phyloP scores from a whole-genome alignment of 345 rosid species.

The Orychophragmus violaceus region DNA sequence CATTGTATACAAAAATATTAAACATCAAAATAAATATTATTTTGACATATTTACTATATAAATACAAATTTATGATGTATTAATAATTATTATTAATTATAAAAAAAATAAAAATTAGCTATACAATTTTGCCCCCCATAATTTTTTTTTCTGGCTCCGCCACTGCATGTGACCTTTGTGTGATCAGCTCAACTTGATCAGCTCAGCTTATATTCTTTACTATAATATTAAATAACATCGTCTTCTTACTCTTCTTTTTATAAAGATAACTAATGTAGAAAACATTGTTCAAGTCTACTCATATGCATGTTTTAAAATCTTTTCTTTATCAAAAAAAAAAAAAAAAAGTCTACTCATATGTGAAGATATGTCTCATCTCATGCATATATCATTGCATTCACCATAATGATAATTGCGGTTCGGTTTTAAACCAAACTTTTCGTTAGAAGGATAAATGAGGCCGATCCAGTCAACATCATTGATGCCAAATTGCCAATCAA shows the following conservation, averaged over 20 bases:
- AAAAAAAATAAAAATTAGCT: too few species aligned
- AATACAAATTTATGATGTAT: too few species aligned
- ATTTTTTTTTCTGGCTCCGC: too few species aligned
- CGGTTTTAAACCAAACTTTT: not conserved
- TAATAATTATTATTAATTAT: too few species aligned
- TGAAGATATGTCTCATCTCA: not conserved
- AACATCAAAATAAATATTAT: too few species aligned
- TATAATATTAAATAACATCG: not conserved
- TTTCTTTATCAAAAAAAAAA: too few species aligned
- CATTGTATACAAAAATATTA: too few species aligned
- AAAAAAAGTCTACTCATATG: not conserved
- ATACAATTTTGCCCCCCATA: too few species aligned
- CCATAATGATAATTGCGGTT: too few species aligned
- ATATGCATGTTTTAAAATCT: too few species aligned
- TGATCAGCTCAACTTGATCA: not conserved
- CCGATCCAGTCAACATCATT: too few species aligned
- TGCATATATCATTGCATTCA: not conserved
- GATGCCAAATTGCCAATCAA: not conserved
- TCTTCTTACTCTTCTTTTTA: not conserved
- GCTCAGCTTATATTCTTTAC: conserved; percentile 11
- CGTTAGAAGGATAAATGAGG: not conserved
- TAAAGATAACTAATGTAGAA: not conserved
- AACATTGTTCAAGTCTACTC: not conserved
- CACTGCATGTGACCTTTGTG: conserved; percentile 17
- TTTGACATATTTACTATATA: too few species aligned